phyloP scores from a whole-genome alignment of 225 moss, liverwort and hornwort genomes.

The Marchantia polymorpha region DNA sequence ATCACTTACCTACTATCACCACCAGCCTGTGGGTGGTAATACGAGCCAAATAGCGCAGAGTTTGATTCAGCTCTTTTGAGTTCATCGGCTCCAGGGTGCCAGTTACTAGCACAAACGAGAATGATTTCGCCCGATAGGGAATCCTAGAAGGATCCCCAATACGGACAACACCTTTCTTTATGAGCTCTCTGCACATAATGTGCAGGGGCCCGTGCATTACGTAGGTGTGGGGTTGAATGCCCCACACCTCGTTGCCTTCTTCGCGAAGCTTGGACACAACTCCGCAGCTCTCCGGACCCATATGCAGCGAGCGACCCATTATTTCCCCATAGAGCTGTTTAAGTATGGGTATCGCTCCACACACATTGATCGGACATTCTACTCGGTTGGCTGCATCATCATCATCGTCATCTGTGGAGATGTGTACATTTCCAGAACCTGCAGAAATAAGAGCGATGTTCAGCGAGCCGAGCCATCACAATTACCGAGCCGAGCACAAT shows the following conservation, averaged over 20 bases:
- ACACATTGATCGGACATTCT: constrained; percentile 64
- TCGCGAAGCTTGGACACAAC: constrained; percentile 70
- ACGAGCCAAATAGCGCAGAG: constrained; percentile 59
- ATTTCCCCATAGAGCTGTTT: constrained; percentile 75
- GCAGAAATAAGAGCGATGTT: too few relatives aligned
- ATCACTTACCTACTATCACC: constrained; percentile 77
- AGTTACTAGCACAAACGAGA: constrained; percentile 77
- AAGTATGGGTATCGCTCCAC: constrained; percentile 70
- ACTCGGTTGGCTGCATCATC: too few relatives aligned
- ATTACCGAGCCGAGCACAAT: too few relatives aligned
- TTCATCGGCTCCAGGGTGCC: constrained; percentile 71
- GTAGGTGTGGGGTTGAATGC: constrained; percentile 77
- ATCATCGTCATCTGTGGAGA: too few relatives aligned
- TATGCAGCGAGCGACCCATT: constrained; percentile 67
- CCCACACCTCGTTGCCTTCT: constrained; percentile 79
- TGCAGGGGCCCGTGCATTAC: constrained; percentile 61
- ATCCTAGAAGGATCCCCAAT: constrained; percentile 61
- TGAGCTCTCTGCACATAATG: constrained; percentile 53
- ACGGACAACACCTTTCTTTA: constrained; percentile 68
- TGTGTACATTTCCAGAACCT: too few relatives aligned
- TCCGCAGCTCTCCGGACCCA: constrained; percentile 84
- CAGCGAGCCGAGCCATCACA: too few relatives aligned
- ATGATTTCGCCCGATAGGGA: constrained; percentile 75
- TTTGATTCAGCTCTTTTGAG: constrained; percentile 59
- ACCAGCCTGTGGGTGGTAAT: constrained; percentile 72